Evolutionary conservation across 139 green algal genomes (phyloP), one percentile per base, ranked within the genome.

Genomic region (Desmodesmus armatus): DNA sequence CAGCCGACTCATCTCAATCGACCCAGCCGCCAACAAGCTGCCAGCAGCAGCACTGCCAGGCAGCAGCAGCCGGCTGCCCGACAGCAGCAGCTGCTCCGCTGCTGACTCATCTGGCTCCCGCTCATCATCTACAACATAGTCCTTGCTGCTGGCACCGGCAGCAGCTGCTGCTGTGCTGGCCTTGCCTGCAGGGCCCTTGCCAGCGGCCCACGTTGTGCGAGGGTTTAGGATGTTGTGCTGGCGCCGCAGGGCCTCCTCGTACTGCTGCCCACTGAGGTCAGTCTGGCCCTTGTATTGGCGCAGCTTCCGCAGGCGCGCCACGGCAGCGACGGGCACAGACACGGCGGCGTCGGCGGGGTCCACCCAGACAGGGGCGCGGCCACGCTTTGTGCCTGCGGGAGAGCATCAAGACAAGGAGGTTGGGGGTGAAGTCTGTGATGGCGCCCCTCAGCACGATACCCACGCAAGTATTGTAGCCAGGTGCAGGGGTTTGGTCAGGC

Each of bases 191-290:
- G n/a, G n/a, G n/a, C 4, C 21, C 23, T 29, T 29, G 43, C 62
- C 35, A 29, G 31, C 55, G 0, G 94, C 94, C 95, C 95, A 98
- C 9, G 29, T 53, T 13, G 93, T 96, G 58, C 88, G 90, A 0
- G 91, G 89, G 87, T 98, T 88, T 25, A 98, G 77, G 41, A 88
- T 87, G 21, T 49, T 63, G 82, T 97, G 94, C 87, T 96, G 94
- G 37, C 90, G 75, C 21, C 95, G 89, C 58, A 98, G 86, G 2
- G 94, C 92, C 23, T 84, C 62, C 70, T 96, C 91, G 73, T 97
- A 98, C 53, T 94, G 86, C 23, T 72, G 63, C 19, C 95, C 95
- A 90, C 84, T 86, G 51, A 93, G 5, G 0, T 70, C 74, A 0
- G 71, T 72, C 43, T 98, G 92, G 4, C 88, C 83, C 53, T 96